Base-by-base conservation (phyloP, 1,284 basidiomycete species). In the Schizophyllum amplum region DNA sequence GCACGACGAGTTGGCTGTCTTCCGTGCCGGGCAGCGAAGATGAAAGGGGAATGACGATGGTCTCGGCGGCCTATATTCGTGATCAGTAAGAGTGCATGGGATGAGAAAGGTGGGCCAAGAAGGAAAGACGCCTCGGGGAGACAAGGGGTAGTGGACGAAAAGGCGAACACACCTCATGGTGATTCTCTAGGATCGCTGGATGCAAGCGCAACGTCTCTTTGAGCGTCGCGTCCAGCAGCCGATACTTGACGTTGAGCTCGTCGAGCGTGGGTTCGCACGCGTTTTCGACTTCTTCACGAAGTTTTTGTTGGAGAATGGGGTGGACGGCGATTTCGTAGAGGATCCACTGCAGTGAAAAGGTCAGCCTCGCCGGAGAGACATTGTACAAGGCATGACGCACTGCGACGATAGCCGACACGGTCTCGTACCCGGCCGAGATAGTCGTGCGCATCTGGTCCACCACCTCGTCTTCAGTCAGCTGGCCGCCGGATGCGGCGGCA, bases 381-480 rank as follows among this genome's bases (percentile, higher is more conserved):
- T 56, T 53, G 6, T 55, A 46, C 5, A 49, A 47, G 27, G 21
- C 48, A 52, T 25, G 15, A 55, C 73, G 67, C 66, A 82, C 81
- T 24, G 79, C 73, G 51, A 81, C 70, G 17, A 76, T 67, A 1
- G 79, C 78, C 53, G 82, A 82, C 11, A 83, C 77, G 3, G 82
- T 77, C 62, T 83, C 81, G 59, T 82, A 84, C n/a, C 77, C 82
- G n/a, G 81, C 81, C 46, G 80, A 82, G 48, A 84, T 80, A 47
- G 80, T 71, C 4, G 81, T 82, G 53, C 81, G 75, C 77, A 83
- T 79, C 60, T 83, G 82, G 13, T 80, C 73, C 24, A 79, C 74
- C 24, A 82, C 66, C 58, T 80, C 70, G 23, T 80, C 76, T 52
- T 82, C 78, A 52, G 71, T 68, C 66, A 81, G 69, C 48, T 60